phyloP scores from a whole-genome alignment of 495 filamentous ascomycete species.

The Elaphomyces granulatus region DNA sequence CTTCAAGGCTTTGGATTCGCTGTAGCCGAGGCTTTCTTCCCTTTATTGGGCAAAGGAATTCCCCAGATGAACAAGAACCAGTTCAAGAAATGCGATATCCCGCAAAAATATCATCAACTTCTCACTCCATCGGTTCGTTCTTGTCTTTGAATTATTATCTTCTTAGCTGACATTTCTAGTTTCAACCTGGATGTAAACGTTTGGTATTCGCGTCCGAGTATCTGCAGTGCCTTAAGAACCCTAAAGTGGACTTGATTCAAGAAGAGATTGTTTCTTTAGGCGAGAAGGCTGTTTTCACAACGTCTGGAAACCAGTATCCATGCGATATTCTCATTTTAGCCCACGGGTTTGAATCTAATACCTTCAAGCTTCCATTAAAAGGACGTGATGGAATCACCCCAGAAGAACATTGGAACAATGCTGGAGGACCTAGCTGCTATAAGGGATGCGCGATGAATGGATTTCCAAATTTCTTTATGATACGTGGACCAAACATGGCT shows the following conservation, averaged over 20 bases:
- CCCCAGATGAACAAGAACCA: too few relatives aligned
- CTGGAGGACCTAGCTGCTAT: slow-evolving; percentile 9
- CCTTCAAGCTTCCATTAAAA: slow-evolving; percentile 3
- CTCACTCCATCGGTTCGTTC: too few relatives aligned
- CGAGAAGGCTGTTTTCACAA: not conserved
- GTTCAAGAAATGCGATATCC: too few relatives aligned
- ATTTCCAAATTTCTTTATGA: slow-evolving; percentile 19
- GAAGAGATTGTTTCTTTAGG: not conserved
- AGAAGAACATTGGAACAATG: slow-evolving; percentile 4
- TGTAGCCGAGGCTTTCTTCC: too few relatives aligned
- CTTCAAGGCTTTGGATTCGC: not conserved
- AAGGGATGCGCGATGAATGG: slow-evolving; percentile 14
- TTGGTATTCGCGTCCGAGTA: not conserved
- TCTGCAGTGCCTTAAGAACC: too few relatives aligned
- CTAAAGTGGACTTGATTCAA: too few relatives aligned
- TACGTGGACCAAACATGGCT: slow-evolving; percentile 17
- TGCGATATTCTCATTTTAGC: too few relatives aligned
- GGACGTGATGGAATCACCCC: slow-evolving; percentile 6
- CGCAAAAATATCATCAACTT: too few relatives aligned
- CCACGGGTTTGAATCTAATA: slow-evolving; percentile 7
- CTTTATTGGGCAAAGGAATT: too few relatives aligned
- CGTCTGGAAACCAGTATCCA: slow-evolving; percentile 1
- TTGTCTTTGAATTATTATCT: too few relatives aligned
- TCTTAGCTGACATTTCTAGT: too few relatives aligned
- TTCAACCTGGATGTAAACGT: slow-evolving; percentile 12